Base-by-base conservation (phyloP, 2,329 filamentous ascomycete species). In the Talaromyces sp. region DNA sequence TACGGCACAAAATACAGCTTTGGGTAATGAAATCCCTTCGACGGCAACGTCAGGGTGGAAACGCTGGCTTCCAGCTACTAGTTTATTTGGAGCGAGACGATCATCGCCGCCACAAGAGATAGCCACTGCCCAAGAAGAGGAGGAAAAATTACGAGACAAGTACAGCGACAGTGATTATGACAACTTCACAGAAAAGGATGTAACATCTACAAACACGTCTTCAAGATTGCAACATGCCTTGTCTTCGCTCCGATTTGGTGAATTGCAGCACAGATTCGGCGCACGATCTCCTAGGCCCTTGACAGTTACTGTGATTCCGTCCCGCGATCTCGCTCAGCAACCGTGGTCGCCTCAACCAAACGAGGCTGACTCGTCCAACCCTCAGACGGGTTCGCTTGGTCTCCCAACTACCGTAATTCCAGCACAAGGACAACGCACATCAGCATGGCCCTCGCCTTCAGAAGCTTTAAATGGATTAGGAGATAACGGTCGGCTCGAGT, bases 271-370 rank as follows among this genome's bases (percentile, higher is more conserved):
- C 66, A 70, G 54, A 68, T 62, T 61, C 19, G 33, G 41, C 15
- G 25, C 37, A 19, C 56, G 54, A 8, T 47, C 74, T 3, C 79
- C 82, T 22, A 72, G 73, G 7, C 76, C 82, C 22, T 70, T 87
- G 13, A 85, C 85, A 2, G 81, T 88, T 22, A 89, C 85, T 0
- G 81, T 89, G 35, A 87, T 89, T 60, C 87, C 86, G 3, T 85
- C 86, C 3, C 84, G 86, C 67, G 82, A 82, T 27, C 79, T 83
- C 45, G 80, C 79, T 45, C 82, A 83, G 41, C 77, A 85, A 54
- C 83, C 83, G 6, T 87, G 85, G 83, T 85, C 81, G 49, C 84
- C 85, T 8, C 77, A 78, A 56, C 43, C 60, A 27, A 52, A 49
- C 22, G 43, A 47, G 11, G 17, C 31, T 13, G 50, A 49, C 4